phyloP scores from a whole-genome alignment of 2,329 filamentous ascomycete genomes.

The Ilyonectria destructans region DNA sequence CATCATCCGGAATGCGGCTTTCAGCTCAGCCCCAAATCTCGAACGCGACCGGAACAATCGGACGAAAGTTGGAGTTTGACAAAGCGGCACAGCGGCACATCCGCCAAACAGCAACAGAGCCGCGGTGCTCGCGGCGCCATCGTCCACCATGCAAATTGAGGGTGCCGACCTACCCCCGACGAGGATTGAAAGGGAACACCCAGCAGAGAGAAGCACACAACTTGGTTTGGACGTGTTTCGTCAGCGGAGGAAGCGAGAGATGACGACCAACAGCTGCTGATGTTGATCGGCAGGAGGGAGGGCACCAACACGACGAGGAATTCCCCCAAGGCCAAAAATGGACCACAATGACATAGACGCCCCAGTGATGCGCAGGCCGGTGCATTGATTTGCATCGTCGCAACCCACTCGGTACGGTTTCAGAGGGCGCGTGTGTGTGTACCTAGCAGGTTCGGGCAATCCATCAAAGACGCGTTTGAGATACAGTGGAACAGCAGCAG shows the following conservation, averaged over 20 bases:
- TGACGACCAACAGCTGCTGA: slow-evolving; percentile 21
- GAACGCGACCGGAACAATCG: neutral
- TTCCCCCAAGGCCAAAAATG: slow-evolving; percentile 10
- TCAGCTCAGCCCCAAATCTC: neutral
- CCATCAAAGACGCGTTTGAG: slow-evolving; percentile 11
- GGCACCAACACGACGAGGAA: slow-evolving; percentile 10
- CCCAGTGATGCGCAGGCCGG: slow-evolving; percentile 19
- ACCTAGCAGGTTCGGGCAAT: neutral
- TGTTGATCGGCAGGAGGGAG: slow-evolving; percentile 18
- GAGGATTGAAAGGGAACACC: neutral
- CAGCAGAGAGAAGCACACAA: neutral
- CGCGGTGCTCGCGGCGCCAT: neutral
- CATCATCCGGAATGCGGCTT: slow-evolving; percentile 33
- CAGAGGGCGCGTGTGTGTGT: slow-evolving; percentile 16
- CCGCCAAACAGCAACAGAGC: neutral
- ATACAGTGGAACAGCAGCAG: neutral
- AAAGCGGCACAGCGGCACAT: neutral
- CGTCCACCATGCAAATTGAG: neutral
- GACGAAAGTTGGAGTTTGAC: neutral
- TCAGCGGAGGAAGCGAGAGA: slow-evolving; percentile 8
- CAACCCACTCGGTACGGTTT: slow-evolving; percentile 11
- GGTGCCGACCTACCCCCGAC: neutral
- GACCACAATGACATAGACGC: slow-evolving; percentile 22
- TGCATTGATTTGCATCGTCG: slow-evolving; percentile 20
- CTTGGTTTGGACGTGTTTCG: neutral